Base-by-base conservation (phyloP, 495 filamentous ascomycete species). In the Penicillium simplicissimum region DNA sequence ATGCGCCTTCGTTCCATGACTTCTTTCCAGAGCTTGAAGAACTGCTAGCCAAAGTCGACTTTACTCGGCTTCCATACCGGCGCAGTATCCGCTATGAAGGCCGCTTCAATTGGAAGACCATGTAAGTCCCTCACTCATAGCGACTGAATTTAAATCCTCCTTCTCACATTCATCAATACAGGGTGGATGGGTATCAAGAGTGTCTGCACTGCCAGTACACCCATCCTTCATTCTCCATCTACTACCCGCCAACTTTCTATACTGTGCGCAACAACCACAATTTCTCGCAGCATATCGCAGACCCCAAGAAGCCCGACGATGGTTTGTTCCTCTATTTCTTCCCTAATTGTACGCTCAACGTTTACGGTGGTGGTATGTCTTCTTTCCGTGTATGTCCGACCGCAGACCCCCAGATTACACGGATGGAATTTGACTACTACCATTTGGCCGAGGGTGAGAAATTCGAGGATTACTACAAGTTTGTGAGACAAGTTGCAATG, bases 361-460 rank as follows among this genome's bases (percentile, higher is more conserved):
- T 87, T 7, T 87, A 87, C 55, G 84, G 84, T 0, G 84, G 83
- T 0, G 84, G 83, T 1, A 85, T 86, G 82, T 82, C 79, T 9
- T 83, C 79, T 5, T 87, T 87, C 69, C 78, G 84, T 8, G 81
- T 85, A 2, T 84, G 82, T 62, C 84, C 84, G 0, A 82, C 80
- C 0, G 70, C 76, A 1, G 74, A 82, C 37, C 84, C 84, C 4
- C 75, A 79, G 3, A 71, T 84, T 23, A 82, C 79, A 1, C 74
- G 83, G 23, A 87, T 87, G 84, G 84, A 87, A 61, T 87, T 87
- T 58, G 84, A 87, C 64, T 87, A 87, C 59, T 87, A 84, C 63
- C 81, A 86, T 56, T 60, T 74, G 14, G 79, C 78, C 5, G 73
- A 73, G 0, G 84, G 82, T 0, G 80, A 84, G 21, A 80, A 82